These are phyloP conservation scores for Wallacemonas sp. DNA, from an alignment of 208 protist species.

Conservation along the genomic window DNA sequence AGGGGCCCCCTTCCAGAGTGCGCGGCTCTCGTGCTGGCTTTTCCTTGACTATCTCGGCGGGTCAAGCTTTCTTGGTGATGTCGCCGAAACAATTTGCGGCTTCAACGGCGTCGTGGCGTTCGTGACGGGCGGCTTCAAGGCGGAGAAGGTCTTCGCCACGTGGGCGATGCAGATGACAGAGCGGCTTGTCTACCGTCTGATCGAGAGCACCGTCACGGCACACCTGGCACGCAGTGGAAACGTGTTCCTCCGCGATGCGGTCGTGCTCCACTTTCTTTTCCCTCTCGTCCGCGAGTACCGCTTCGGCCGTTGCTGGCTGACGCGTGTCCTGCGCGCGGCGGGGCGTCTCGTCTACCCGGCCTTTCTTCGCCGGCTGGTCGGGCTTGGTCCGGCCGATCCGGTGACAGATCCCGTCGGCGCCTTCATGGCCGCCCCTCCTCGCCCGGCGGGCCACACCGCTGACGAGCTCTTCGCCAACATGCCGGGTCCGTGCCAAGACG, in stretches of 20 bases:
- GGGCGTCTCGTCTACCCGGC: slow-evolving; percentile 27
- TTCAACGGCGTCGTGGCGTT: slow-evolving; percentile 19
- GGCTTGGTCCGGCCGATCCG: neutral
- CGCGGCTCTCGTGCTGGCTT: slow-evolving; percentile 32
- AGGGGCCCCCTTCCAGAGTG: slow-evolving; percentile 21
- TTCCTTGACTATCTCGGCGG: slow-evolving; percentile 60
- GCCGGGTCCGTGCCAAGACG: slow-evolving; percentile 29
- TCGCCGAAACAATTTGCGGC: slow-evolving; percentile 37
- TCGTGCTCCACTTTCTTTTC: slow-evolving; percentile 47
- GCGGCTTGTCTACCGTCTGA: slow-evolving; percentile 40
- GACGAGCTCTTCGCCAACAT: slow-evolving; percentile 17
- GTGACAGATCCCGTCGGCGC: neutral
- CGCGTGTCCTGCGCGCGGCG: slow-evolving; percentile 24
- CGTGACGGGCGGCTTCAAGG: slow-evolving; percentile 23
- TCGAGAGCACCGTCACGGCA: slow-evolving; percentile 55
- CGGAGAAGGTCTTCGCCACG: slow-evolving; percentile 14
- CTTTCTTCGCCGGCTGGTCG: slow-evolving; percentile 18
- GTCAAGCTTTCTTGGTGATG: slow-evolving; percentile 39
- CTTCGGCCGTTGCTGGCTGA: slow-evolving; percentile 50
- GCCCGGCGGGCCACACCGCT: neutral
- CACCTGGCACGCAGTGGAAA: slow-evolving; percentile 20
- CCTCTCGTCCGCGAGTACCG: slow-evolving; percentile 58
- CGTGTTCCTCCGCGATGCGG: slow-evolving; percentile 44
- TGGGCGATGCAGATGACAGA: slow-evolving; percentile 29
- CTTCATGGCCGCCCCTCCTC: slow-evolving; percentile 2